A percentile compares a stretch with the other conserved stretches of the same genome.
These are phyloP conservation scores for Tolypocladium ophioglossoides DNA, from an alignment of 2,329 filamentous ascomycete genomes.

Conservation along the genomic window DNA sequence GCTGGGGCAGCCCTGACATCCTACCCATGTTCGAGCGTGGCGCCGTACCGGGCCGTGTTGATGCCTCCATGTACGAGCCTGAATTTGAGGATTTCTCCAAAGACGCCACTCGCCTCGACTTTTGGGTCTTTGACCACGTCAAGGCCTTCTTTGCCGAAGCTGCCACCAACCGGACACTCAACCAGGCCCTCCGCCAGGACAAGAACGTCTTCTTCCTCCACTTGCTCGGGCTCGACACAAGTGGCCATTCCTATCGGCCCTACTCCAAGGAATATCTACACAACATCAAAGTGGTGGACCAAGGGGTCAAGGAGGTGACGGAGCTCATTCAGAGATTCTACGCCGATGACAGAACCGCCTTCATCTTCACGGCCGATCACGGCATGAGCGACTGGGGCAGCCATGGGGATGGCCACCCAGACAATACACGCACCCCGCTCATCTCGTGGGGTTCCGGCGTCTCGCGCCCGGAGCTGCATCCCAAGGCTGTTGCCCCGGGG, in stretches of 20 bases:
- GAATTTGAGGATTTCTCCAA: conserved; percentile 86
- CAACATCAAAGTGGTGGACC: conserved; percentile 89
- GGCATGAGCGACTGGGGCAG: conserved; percentile 99
- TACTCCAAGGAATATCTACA: conserved; percentile 93
- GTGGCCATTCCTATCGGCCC: conserved; percentile 74
- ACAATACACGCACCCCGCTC: conserved; percentile 90
- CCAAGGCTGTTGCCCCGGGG: conserved; percentile 53
- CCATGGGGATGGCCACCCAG: conserved; percentile 92
- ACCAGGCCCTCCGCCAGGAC: conserved; percentile 64
- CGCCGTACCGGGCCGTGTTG: conserved; percentile 76
- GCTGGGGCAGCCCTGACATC: conserved; percentile 97
- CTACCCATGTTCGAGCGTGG: conserved; percentile 93
- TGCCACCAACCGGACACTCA: conserved; percentile 63
- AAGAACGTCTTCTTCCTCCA: conserved; percentile 94
- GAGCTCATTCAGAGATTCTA: conserved; percentile 81
- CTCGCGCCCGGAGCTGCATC: conserved; percentile 55
- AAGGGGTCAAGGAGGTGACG: conserved; percentile 77
- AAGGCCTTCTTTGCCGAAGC: conserved; percentile 78
- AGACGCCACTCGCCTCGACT: conserved; percentile 71
- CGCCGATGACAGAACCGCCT: conserved; percentile 73
- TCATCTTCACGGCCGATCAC: conserved; percentile 94
- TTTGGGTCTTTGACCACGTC: conserved; percentile 93
- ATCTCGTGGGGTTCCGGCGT: conserved; percentile 91
- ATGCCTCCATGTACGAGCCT: conserved; percentile 73
- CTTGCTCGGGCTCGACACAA: conserved; percentile 82